Evolutionary conservation across 176 grass and related monocot genomes (phyloP).

Genomic region (Elaeis guineensis): DNA sequence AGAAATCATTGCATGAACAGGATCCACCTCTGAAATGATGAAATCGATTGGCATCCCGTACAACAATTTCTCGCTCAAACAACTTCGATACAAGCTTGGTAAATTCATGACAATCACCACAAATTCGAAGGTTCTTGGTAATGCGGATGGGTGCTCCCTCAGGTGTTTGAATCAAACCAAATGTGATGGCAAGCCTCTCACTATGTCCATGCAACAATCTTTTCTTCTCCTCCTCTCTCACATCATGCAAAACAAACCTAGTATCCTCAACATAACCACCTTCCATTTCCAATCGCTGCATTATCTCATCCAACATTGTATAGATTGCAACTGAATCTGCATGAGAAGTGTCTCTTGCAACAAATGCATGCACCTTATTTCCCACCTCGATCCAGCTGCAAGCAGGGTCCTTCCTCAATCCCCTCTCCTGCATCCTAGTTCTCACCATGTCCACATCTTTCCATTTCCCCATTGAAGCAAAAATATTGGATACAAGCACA

Average conservation of each 20-base stretch:
- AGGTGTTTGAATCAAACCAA: slow-evolving; percentile 36
- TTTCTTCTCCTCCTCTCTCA: slow-evolving; percentile 47
- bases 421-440: slow-evolving; percentile 40
- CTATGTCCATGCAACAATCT: slow-evolving; percentile 45
- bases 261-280: slow-evolving; percentile 48
- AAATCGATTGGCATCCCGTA: slow-evolving; percentile 62
- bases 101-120: slow-evolving; percentile 51
- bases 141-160: slow-evolving; percentile 35
- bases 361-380: slow-evolving; percentile 47
- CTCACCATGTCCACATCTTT: slow-evolving; percentile 42
- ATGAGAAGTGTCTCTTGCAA: slow-evolving; percentile 40
- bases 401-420: slow-evolving; percentile 66
- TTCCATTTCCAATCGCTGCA: slow-evolving; percentile 35
- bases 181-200: slow-evolving; percentile 48
- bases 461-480: slow-evolving; percentile 69
- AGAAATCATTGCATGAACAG: slow-evolving; percentile 59
- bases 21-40: slow-evolving; percentile 56
- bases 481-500: slow-evolving; percentile 70
- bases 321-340: slow-evolving; percentile 37
- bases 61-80: slow-evolving; percentile 40
- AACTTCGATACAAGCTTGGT: slow-evolving; percentile 48
- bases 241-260: slow-evolving; percentile 47
- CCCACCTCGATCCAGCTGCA: slow-evolving; percentile 74
- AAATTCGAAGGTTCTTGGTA: slow-evolving; percentile 64
- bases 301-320: slow-evolving; percentile 50